Base-by-base conservation (phyloP, 805 yeast species). In the Metschnikowia chrysomelidarum region DNA sequence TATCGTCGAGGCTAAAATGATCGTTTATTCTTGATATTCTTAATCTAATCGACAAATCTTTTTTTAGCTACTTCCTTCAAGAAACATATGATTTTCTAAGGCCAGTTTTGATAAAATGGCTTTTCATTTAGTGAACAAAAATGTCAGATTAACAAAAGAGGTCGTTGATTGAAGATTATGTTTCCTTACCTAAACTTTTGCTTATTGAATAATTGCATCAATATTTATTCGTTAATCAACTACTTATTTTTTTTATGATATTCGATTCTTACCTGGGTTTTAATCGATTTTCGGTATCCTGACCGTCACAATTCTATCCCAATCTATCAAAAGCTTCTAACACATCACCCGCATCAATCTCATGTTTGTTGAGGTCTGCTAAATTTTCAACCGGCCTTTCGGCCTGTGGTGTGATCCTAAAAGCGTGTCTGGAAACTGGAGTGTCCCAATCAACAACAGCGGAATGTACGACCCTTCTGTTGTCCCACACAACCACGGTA, bases 401-500 rank as follows among this genome's bases (percentile, higher is more conserved):
- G 13, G 81, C 89, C 49, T 75, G 74, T 3, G 84, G 80, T 12
- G 88, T 82, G 39, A 83, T 74, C 58, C 91, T 73, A 53, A 79
- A 78, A 7, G 84, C 85, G 47, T 83, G 91, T 58, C 93, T 75
- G 16, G 76, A 68, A 24, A 71, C 75, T 12, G 82, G 80, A 15
- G 50, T 39, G 29, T 74, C 68, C 81, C 86, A 83, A 51, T 84
- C 91, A 36, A 76, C 72, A 12, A 79, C 69, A 11, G 88, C 87
- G 10, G 84, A 67, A 57, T 84, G 93, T 17, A 74, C 60, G 7
- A 78, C 73, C 52, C 82, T 67, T 56, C 93, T 76, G 67, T 84
- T 84, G 53, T 84, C 93, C 91, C 91, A 84, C 18, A 82, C 59
- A 13, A 80, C 86, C 33, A 84, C 82, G 1, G 87, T 74, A 32